Evolutionary conservation across 306 rosid species (phyloP).

Genomic region (Heteromeles arbutifolia): DNA sequence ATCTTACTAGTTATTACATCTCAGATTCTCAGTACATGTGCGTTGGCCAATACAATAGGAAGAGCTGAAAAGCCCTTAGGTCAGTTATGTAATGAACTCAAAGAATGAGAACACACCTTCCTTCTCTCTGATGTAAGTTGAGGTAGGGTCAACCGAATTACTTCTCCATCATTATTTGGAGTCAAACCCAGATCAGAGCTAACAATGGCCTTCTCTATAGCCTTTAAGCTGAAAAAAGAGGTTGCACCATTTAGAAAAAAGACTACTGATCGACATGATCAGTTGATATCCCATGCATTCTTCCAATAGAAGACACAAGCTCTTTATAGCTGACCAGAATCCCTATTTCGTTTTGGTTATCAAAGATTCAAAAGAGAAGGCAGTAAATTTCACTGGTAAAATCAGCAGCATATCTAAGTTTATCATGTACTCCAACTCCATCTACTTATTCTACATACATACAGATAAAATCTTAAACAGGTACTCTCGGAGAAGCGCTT

Average conservation of each 20-base stretch:
- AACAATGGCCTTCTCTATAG: constrained; percentile 93
- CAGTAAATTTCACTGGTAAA: background rate
- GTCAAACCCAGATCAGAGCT: constrained; percentile 83
- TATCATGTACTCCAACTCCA: background rate
- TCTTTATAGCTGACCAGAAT: background rate
- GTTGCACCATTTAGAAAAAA: background rate
- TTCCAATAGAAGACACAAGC: background rate
- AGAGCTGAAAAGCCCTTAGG: background rate
- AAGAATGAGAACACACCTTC: constrained; percentile 50
- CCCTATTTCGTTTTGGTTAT: background rate
- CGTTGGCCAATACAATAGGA: background rate
- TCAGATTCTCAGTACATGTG: background rate
- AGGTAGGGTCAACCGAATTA: constrained; percentile 73
- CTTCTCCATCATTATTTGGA: constrained; percentile 92
- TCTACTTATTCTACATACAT: background rate
- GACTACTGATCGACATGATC: background rate
- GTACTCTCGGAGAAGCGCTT: background rate
- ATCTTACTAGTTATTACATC: background rate
- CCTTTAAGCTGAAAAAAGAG: constrained; percentile 59
- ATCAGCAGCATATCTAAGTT: background rate
- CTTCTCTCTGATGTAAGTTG: constrained; percentile 86
- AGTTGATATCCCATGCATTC: background rate
- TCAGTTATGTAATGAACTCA: background rate
- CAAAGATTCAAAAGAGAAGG: background rate
- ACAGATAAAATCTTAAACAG: background rate